phyloP scores from a whole-genome alignment of 768 basidiomycete species.

The Butyriboletus loyo region DNA sequence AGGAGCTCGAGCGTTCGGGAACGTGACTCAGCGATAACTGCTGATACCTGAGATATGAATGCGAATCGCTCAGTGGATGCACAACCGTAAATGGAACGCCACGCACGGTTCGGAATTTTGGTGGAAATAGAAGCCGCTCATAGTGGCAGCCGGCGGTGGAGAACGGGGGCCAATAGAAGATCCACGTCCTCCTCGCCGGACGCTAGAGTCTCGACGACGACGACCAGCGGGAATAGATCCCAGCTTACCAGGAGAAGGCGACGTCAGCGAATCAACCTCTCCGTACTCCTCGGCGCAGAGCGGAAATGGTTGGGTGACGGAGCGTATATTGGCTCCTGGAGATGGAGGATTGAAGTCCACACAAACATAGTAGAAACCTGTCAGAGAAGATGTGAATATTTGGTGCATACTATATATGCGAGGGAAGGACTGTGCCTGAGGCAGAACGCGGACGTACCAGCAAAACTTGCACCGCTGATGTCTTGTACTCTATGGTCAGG shows the following conservation, averaged over 20 bases:
- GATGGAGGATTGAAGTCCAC: constrained; percentile 82
- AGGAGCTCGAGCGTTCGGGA: constrained; percentile 66
- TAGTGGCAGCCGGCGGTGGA: constrained; percentile 57
- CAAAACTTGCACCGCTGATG: constrained; percentile 93
- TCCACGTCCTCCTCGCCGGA: constrained; percentile 43
- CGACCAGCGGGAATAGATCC: constrained; percentile 37
- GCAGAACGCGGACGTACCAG: constrained; percentile 53
- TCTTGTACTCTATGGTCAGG: constrained; percentile 91
- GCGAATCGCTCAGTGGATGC: constrained; percentile 7
- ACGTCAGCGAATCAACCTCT: constrained; percentile 26
- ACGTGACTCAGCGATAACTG: constrained; percentile 81
- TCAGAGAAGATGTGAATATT: constrained; percentile 4
- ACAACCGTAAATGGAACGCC: constrained; percentile 1
- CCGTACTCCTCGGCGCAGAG: constrained; percentile 28
- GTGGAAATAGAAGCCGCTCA: constrained; percentile 93
- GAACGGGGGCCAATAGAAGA: constrained; percentile 47
- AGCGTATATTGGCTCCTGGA: constrained; percentile 32
- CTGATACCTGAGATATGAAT: constrained; percentile 62
- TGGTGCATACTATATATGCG: constrained; percentile 13
- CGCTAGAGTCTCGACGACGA: constrained; percentile 45
- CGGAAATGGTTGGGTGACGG: constrained; percentile 36
- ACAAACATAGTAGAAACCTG: constrained; percentile 94
- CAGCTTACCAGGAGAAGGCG: constrained; percentile 34
- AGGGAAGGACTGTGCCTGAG: not conserved
- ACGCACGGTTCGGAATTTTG: constrained; percentile 90